Evolutionary conservation across 1,284 basidiomycete species (phyloP).

Genomic region (Heterobasidion parviporum): DNA sequence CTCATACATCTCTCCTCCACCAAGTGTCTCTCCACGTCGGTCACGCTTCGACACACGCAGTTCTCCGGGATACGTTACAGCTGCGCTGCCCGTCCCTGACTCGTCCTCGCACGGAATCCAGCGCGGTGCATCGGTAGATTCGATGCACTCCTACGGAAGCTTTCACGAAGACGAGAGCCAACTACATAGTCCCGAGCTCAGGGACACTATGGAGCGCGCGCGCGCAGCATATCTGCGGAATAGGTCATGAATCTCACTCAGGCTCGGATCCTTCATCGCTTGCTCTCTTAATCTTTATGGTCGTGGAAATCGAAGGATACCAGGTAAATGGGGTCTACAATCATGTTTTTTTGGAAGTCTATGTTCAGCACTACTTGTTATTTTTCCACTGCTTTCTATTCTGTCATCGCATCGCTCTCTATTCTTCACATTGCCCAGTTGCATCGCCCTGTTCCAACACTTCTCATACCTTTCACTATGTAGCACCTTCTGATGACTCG

Average conservation of each 20-base stretch:
- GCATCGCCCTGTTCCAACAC: background rate
- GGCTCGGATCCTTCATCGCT: background rate
- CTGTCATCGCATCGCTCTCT: background rate
- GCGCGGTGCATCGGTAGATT: slow-evolving; percentile 23
- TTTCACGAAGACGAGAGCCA: slow-evolving; percentile 28
- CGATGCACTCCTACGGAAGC: slow-evolving; percentile 18
- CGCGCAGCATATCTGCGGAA: slow-evolving; percentile 29
- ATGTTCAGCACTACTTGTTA: background rate
- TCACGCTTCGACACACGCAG: slow-evolving; percentile 18
- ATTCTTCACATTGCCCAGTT: background rate
- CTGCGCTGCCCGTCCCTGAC: slow-evolving; percentile 9
- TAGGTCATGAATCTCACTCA: slow-evolving; percentile 6
- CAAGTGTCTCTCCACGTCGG: slow-evolving; percentile 23
- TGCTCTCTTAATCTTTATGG: background rate
- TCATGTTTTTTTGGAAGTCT: background rate
- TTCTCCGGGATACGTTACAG: slow-evolving; percentile 13
- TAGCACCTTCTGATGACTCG: slow-evolving; percentile 3
- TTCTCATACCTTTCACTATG: slow-evolving; percentile 1
- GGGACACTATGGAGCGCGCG: slow-evolving; percentile 57
- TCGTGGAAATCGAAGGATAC: background rate
- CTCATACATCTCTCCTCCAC: slow-evolving; percentile 19
- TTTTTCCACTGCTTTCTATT: background rate
- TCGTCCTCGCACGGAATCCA: background rate
- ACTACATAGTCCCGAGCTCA: slow-evolving; percentile 53
- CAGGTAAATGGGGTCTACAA: background rate